Conservation (phyloP, 768 basidiomycete genomes). For the Collybiopsis luxurians region DNA sequence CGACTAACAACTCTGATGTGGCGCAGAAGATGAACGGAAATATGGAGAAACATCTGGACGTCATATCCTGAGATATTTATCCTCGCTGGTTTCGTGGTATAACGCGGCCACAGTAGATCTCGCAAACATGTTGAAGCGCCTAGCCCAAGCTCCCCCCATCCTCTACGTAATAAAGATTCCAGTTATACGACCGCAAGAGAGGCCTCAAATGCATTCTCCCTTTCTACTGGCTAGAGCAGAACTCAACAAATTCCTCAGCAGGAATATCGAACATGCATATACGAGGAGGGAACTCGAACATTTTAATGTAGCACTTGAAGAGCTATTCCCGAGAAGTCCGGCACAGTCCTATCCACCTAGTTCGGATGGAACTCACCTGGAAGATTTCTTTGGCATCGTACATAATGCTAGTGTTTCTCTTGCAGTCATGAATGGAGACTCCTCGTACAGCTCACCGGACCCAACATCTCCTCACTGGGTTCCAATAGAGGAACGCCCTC, state of each 20-base stretch:
- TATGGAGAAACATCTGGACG: neutral
- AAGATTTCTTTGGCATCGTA: neutral
- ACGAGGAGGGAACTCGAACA: neutral
- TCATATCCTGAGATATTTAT: conserved; percentile 1
- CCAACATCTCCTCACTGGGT: conserved; percentile 1
- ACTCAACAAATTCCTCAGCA: neutral
- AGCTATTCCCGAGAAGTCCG: neutral
- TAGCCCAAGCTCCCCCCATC: neutral
- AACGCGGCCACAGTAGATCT: neutral
- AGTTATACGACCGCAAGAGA: neutral
- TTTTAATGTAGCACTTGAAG: neutral
- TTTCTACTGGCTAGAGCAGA: neutral
- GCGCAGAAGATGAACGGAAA: conserved; percentile 2
- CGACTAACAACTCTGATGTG: neutral
- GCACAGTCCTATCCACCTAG: neutral
- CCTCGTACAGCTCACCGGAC: neutral
- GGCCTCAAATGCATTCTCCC: conserved; percentile 2
- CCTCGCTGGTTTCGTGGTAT: neutral
- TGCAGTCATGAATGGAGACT: neutral
- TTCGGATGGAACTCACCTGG: neutral
- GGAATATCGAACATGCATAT: neutral
- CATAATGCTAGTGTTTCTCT: neutral
- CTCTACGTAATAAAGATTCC: neutral
- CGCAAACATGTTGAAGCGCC: neutral
- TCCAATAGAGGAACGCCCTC: neutral